A percentile compares a stretch with the other conserved stretches of the same genome.
These are phyloP conservation scores for Xylaria venustula DNA, from an alignment of 495 filamentous ascomycete genomes.

Conservation along the genomic window DNA sequence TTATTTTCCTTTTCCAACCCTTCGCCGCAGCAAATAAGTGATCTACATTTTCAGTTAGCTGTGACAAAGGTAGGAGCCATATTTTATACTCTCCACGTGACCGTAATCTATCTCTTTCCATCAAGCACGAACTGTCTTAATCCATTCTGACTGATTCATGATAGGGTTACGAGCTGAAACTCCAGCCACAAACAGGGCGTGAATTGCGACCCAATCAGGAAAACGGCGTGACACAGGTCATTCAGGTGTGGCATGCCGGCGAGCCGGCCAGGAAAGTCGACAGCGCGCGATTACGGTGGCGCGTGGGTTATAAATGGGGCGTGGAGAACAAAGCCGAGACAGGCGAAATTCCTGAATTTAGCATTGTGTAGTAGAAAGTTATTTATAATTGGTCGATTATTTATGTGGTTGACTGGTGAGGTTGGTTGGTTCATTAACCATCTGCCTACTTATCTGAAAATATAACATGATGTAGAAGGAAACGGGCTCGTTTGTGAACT, in stretches of 20 bases:
- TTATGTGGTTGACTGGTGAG: background rate
- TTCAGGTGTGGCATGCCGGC: constrained; percentile 65
- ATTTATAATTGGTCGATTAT: too few species aligned
- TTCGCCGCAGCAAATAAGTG: constrained; percentile 64
- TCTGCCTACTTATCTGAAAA: too few species aligned
- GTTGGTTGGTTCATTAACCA: too few species aligned
- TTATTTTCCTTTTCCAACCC: constrained; percentile 77
- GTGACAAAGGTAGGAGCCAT: constrained; percentile 75
- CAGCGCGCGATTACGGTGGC: constrained; percentile 83
- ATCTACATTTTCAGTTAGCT: constrained; percentile 87
- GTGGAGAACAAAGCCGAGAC: constrained; percentile 65
- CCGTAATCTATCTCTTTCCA: too few species aligned
- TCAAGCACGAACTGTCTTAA: background rate
- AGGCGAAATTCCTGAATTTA: constrained; percentile 84
- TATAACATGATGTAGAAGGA: too few species aligned
- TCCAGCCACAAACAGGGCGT: constrained; percentile 80
- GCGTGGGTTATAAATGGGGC: constrained; percentile 73
- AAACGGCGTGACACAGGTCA: constrained; percentile 78
- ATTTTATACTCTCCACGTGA: constrained; percentile 3
- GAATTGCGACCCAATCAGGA: constrained; percentile 69
- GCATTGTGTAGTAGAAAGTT: constrained; percentile 64
- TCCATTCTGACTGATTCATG: background rate
- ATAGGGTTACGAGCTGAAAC: constrained; percentile 74
- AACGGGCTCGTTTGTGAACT: too few species aligned
- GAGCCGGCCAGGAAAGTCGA: constrained; percentile 69